Percentiles rank a stretch among this genome's conserved stretches.
phyloP scores from a whole-genome alignment of 129 eudicot genomes.

The Glebionis coronaria region DNA sequence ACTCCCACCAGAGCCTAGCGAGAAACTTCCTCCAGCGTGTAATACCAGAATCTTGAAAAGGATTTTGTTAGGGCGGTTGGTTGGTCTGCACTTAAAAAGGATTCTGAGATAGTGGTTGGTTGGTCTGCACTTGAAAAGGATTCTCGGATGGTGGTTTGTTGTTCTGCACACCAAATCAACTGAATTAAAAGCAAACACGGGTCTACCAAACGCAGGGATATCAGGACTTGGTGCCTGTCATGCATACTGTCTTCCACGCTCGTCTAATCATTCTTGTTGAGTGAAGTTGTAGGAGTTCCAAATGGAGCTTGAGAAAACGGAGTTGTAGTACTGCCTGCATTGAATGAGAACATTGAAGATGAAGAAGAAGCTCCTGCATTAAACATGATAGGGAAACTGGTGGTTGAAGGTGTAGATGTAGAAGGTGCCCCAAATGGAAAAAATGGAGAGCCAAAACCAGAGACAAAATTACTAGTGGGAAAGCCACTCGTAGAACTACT shows the following conservation, averaged over 20 bases:
- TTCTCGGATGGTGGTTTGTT: conserved; percentile 39
- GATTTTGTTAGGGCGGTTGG: no score
- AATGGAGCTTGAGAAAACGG: conserved; percentile 35
- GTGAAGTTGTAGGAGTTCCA: conserved; percentile 14
- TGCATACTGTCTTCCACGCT: conserved; percentile 91
- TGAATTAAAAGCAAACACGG: conserved; percentile 61
- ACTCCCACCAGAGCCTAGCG: conserved; percentile 52
- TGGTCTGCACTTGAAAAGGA: no score
- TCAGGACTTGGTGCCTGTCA: conserved; percentile 62
- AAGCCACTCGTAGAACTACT: conserved; percentile 29
- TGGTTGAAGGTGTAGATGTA: conserved; percentile 22
- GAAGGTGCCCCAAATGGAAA: conserved; percentile 54
- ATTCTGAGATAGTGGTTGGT: no score
- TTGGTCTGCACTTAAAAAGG: no score
- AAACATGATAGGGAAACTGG: conserved; percentile 35
- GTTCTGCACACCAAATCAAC: conserved; percentile 63
- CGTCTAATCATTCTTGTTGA: conserved; percentile 54
- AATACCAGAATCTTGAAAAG: no score
- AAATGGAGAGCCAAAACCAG: conserved; percentile 38
- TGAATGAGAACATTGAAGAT: conserved; percentile 48
- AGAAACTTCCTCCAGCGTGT: no score
- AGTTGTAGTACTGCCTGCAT: conserved; percentile 35
- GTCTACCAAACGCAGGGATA: conserved; percentile 38
- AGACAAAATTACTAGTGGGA: conserved; percentile 39
- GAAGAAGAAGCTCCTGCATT: conserved; percentile 41